phyloP scores from a whole-genome alignment of 148 eudicot species.

The Gaultheria prostrata region DNA sequence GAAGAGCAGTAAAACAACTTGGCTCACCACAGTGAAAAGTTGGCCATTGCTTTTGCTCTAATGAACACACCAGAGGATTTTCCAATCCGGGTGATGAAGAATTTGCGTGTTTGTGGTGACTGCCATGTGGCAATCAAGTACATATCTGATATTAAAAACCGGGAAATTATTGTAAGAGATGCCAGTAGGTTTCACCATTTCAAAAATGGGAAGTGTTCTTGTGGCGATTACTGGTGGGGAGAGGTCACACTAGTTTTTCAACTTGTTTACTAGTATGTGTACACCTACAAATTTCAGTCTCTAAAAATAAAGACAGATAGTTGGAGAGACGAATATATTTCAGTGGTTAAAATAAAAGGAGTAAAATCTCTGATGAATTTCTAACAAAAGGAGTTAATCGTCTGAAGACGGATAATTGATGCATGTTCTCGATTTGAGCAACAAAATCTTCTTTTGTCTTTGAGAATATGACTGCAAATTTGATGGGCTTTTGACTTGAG shows the following conservation, averaged over 20 bases:
- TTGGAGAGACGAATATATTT: no score
- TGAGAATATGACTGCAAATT: background rate
- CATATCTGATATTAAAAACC: constrained; percentile 52
- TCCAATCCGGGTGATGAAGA: constrained; percentile 80
- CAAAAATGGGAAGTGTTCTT: constrained; percentile 71
- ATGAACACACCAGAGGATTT: constrained; percentile 63
- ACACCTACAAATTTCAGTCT: no score
- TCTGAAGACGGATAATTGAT: no score
- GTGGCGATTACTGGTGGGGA: constrained; percentile 59
- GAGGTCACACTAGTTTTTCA: background rate
- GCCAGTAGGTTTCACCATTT: constrained; percentile 85
- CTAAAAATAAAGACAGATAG: no score
- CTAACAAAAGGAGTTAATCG: no score
- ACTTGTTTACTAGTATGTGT: background rate
- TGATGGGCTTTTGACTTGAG: background rate
- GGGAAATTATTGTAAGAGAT: constrained; percentile 76
- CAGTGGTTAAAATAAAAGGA: no score
- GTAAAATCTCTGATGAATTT: no score
- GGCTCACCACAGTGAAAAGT: constrained; percentile 69
- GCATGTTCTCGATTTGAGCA: background rate
- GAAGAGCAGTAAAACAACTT: constrained; percentile 71
- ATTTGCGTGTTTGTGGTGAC: constrained; percentile 70
- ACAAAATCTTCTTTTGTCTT: background rate
- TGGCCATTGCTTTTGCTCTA: constrained; percentile 82
- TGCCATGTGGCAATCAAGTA: constrained; percentile 74